A percentile compares a stretch with the other conserved stretches of the same genome.
phyloP scores from a whole-genome alignment of 1,284 basidiomycete genomes.

The Cryptococcus sp. region DNA sequence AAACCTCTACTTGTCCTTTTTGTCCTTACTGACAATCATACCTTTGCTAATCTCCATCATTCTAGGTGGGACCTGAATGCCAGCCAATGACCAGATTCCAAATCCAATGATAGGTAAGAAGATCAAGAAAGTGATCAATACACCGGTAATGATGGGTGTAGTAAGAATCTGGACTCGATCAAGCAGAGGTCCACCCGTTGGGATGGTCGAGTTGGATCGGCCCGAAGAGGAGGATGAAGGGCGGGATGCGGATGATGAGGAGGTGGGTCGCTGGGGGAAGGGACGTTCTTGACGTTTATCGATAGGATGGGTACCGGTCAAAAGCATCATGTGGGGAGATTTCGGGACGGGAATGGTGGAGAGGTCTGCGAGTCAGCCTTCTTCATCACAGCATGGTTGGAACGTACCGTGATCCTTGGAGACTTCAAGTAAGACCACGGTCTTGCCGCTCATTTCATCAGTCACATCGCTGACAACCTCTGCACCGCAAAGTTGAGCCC shows the following conservation, averaged over 20 bases:
- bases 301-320: constrained; percentile 30
- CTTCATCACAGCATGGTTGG: not conserved
- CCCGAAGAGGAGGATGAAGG: constrained; percentile 4
- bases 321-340: constrained; percentile 26
- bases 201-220: constrained; percentile 23
- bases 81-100: constrained; percentile 64
- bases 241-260: constrained; percentile 6
- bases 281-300: constrained; percentile 28
- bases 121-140: constrained; percentile 66
- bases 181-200: constrained; percentile 46
- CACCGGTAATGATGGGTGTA: constrained; percentile 66
- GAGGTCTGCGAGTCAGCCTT: constrained; percentile 2
- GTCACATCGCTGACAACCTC: constrained; percentile 14
- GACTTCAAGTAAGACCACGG: constrained; percentile 18
- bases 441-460: constrained; percentile 10
- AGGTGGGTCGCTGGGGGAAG: constrained; percentile 17
- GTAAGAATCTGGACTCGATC: constrained; percentile 72
- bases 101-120: constrained; percentile 65
- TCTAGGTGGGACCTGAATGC: constrained; percentile 61
- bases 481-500: constrained; percentile 38
- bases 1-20: constrained; percentile 66
- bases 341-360: constrained; percentile 8
- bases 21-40: constrained; percentile 60
- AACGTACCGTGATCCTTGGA: constrained; percentile 16
- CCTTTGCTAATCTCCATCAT: constrained; percentile 46